Percentiles rank a stretch among this genome's conserved stretches.
Evolutionary conservation across 352 stramenopile species (phyloP).

Genomic region (Pythium graminicola): DNA sequence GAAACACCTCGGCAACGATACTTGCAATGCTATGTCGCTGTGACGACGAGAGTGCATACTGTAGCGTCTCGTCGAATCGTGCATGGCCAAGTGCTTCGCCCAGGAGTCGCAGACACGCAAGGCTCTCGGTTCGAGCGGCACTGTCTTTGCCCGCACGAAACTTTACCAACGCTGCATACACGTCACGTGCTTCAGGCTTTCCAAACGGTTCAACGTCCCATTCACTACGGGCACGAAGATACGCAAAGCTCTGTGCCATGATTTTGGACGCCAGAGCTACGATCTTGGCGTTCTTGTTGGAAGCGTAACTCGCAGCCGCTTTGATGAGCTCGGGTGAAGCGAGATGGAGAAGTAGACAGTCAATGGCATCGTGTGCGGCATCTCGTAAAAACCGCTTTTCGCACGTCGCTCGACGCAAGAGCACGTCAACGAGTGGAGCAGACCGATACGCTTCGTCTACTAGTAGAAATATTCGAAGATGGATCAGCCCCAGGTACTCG

Average conservation of each 20-base stretch:
- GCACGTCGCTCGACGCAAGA: constrained; percentile 57
- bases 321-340: constrained; percentile 38
- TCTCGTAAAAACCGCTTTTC: constrained; percentile 74
- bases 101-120: constrained; percentile 36
- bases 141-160: constrained; percentile 49
- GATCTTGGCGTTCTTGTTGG: constrained; percentile 57
- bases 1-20: constrained; percentile 43
- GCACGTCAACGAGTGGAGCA: constrained; percentile 29
- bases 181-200: neutral
- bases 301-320: constrained; percentile 32
- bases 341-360: constrained; percentile 36
- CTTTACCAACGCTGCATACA: constrained; percentile 35
- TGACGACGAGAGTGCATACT: constrained; percentile 23
- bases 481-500: constrained; percentile 26
- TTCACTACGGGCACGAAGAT: constrained; percentile 12
- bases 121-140: constrained; percentile 33
- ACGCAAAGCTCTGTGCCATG: constrained; percentile 31
- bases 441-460: neutral
- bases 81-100: constrained; percentile 31
- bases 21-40: constrained; percentile 21
- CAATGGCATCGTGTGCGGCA: constrained; percentile 32
- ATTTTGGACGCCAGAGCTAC: constrained; percentile 40
- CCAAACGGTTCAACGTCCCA: constrained; percentile 10
- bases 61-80: constrained; percentile 27
- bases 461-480: constrained; percentile 13